Evolutionary conservation across 83 land plant genomes (phyloP), one percentile per base, ranked within the genome.

Genomic region (Larix sibirica): DNA sequence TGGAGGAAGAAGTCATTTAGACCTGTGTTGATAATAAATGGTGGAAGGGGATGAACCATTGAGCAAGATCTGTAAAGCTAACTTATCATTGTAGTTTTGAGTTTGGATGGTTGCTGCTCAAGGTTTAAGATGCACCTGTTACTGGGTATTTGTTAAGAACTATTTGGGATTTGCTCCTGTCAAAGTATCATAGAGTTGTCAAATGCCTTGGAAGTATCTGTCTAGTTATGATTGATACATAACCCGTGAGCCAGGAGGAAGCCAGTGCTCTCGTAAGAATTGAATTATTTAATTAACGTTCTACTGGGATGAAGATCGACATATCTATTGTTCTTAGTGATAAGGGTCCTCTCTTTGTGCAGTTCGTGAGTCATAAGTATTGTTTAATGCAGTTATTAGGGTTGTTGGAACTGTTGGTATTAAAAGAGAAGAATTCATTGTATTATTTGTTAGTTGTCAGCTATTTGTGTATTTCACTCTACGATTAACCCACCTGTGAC

Each of bases 1-100:
- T 21, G 77, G 54, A 23, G 40, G 56, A 74, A n/a, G 58, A 67
- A 31, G 38, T 67, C 50, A 73, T 73, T 73, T 38, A 21, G 24
- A 73, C 77, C 40, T 73, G 50, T n/a, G 40, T 42, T 73, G 77
- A 42, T 14, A 74, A 74, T 74, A 74, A 74, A 74, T 74, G 40
- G 21, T 70, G 38, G 47, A 69, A 54, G 13, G 38, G 18, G 75
- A 38, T 38, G 47, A 54, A 56, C 3, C 77, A 42, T 20, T 44
- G 77, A 54, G 17, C 77, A 21, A 42, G 77, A 44, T 44, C 47
- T 74, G 21, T 56, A 9, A 74, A 42, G n/a, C 77, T 74, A 54
- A 23, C 26, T 74, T 74, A 24, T 9, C 14, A 74, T 74, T 74
- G 58, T 44, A 42, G 58, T 74, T 74, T 74, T 13, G 10, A 21